Evolutionary conservation across 495 filamentous ascomycete species (phyloP).

Genomic region (Penicillium diatomitis): DNA sequence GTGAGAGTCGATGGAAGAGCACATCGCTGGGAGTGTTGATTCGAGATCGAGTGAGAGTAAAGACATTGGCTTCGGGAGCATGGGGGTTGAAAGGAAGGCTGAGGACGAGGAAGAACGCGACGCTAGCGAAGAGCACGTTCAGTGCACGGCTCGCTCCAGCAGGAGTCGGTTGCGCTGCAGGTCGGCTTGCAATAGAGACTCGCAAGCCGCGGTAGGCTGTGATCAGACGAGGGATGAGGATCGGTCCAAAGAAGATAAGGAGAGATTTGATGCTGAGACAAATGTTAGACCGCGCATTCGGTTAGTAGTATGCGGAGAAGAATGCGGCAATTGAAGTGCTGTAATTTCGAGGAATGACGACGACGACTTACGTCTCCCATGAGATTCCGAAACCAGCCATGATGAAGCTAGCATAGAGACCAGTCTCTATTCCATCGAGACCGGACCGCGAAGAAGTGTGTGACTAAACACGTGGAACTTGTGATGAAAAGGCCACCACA

Average conservation of each 20-base stretch:
- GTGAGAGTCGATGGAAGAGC: conserved; percentile 69
- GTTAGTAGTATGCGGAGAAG: neutral
- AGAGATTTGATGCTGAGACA: conserved; percentile 60
- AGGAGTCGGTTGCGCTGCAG: conserved; percentile 43
- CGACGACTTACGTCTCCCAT: conserved; percentile 28
- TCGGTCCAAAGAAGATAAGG: conserved; percentile 76
- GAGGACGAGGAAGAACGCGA: conserved; percentile 47
- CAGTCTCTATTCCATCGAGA: neutral
- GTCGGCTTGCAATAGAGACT: conserved; percentile 46
- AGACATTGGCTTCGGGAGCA: conserved; percentile 60
- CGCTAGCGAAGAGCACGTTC: conserved; percentile 49
- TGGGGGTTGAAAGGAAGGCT: conserved; percentile 63
- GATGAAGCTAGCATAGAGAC: neutral
- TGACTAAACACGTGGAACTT: neutral
- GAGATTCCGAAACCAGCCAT: conserved; percentile 28
- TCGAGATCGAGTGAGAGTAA: conserved; percentile 65
- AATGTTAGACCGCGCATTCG: neutral
- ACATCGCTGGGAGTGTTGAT: conserved; percentile 78
- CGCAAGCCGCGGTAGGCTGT: conserved; percentile 58
- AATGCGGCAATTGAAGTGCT: neutral
- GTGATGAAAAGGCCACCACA: neutral
- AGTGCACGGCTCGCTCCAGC: conserved; percentile 40
- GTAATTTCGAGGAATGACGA: neutral
- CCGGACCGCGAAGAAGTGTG: neutral
- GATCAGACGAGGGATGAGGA: conserved; percentile 66